Evolutionary conservation across 768 basidiomycete genomes (phyloP), one percentile per base, ranked within the genome.

Genomic region (Piloderma croceum): DNA sequence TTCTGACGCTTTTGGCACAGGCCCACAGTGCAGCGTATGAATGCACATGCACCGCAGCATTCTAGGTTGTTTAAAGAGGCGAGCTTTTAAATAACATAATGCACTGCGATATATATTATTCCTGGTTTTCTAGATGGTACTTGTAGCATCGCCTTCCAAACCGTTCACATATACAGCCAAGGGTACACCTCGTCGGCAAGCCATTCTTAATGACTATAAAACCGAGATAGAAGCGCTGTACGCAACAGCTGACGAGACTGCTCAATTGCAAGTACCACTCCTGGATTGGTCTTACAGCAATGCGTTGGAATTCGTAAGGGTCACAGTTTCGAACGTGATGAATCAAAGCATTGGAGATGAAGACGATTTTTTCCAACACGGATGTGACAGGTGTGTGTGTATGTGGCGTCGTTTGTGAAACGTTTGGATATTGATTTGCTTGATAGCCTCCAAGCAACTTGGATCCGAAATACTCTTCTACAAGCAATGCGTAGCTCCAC

Each of bases 151-250:
- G 3, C 62, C 65, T 0, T 50, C 55, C 3, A 68, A 68, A 40
- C 71, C 72, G 1, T 71, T 75, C 42, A 52, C 48, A 6, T 64
- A 63, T 35, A 73, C 70, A 0, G 54, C 63, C 2, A 75, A 75
- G 53, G 59, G 58, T 23, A 67, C 67, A 0, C 47, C 64, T 1
- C 53, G 63, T 15, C 61, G 71, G 9, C 58, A 61, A 17, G 57
- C 54, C 12, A 60, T 68, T 20, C 47, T 72, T 21, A 50, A 52
- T 10, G 51, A 58, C 1, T 73, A 75, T 45, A 57, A 57, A 6
- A 42, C 49, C 0, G 74, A 75, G 44, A 72, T 73, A 38, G 52
- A 68, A 23, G 56, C 52, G 1, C 29, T 63, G 9, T 73, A 73
- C 43, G 47, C 53, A 3, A 36, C 46, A 1, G 52, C 65, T 7